Base-by-base conservation (phyloP, 106 monocot species). In the Narthecium ossifragum region DNA sequence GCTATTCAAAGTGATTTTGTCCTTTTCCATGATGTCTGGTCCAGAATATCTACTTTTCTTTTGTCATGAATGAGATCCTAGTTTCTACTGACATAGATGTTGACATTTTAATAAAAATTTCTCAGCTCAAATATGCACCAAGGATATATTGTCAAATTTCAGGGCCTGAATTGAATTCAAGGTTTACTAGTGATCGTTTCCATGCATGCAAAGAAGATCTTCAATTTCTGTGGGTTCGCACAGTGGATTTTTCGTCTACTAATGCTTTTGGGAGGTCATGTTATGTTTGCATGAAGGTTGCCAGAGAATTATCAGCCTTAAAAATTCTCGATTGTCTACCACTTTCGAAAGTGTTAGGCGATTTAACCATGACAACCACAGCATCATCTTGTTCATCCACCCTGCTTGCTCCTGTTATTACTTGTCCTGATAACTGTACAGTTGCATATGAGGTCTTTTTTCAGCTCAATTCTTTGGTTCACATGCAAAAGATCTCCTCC, bases 391-490 rank as follows among this genome's bases (percentile, higher is more conserved):
- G 20, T 51, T 34, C 70, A 27, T 58, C 62, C 29, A 73, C 73
- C 29, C 59, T 70, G 28, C 27, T 90, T 27, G 76, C 76, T 69
- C 96, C 96, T 25, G 69, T 87, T 13, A 64, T 98, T 27, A 71
- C 53, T 46, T 74, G 53, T 37, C 70, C 70, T 27, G 33, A 34
- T 55, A 59, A 70, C 53, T 37, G 11, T 53, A 55, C 50, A 1
- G n/a, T 90, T 50, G 23, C 78, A 6, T 90, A 78, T 48, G 90
- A 98, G 52, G 65, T 87, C 34, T 53, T 90, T 64, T 98, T 90
- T 49, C 96, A 84, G 54, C 70, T 98, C 8, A 98, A 98, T 78
- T 84, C 90, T 60, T 65, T 96, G n/a, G 65, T 90, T 37, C 96
- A 98, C 61, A 61, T 74, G 54, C 90, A 82, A 63, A 98, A 90